phyloP scores from a whole-genome alignment of 2,329 filamentous ascomycete species.

The Stagonosporopsis rhizophila region DNA sequence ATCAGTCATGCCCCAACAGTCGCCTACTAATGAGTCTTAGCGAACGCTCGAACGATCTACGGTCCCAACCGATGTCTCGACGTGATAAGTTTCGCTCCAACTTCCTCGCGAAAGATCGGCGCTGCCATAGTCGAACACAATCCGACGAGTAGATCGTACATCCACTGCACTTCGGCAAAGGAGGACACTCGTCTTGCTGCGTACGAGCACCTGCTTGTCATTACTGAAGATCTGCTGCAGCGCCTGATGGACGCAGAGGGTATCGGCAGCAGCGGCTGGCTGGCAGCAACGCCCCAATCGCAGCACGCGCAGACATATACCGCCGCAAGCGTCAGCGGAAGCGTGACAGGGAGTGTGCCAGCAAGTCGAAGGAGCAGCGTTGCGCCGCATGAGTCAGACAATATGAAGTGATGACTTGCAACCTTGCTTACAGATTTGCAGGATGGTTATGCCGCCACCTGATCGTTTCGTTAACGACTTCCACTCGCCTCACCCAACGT shows the following conservation, averaged over 20 bases:
- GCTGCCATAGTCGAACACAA: constrained; percentile 49
- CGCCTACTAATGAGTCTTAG: constrained; percentile 14
- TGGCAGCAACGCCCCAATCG: constrained; percentile 43
- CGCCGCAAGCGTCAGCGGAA: constrained; percentile 25
- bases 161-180: constrained; percentile 45
- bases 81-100: constrained; percentile 45
- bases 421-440: constrained; percentile 1
- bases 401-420: background rate
- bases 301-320: constrained; percentile 40
- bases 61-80: constrained; percentile 46
- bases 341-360: constrained; percentile 25
- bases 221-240: constrained; percentile 45
- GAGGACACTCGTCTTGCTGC: constrained; percentile 42
- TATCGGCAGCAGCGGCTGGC: constrained; percentile 46
- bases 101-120: constrained; percentile 43
- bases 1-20: no score
- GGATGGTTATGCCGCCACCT: constrained; percentile 4
- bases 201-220: constrained; percentile 45
- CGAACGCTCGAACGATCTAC: constrained; percentile 48
- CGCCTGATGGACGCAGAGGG: constrained; percentile 43
- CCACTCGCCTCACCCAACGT: constrained; percentile 28
- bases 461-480: constrained; percentile 28
- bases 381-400: constrained; percentile 36
- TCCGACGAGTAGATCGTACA: constrained; percentile 43
- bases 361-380: constrained; percentile 38